Evolutionary conservation across 2,329 filamentous ascomycete species (phyloP), one percentile per base, ranked within the genome.

Genomic region (Penicillium digitatum): DNA sequence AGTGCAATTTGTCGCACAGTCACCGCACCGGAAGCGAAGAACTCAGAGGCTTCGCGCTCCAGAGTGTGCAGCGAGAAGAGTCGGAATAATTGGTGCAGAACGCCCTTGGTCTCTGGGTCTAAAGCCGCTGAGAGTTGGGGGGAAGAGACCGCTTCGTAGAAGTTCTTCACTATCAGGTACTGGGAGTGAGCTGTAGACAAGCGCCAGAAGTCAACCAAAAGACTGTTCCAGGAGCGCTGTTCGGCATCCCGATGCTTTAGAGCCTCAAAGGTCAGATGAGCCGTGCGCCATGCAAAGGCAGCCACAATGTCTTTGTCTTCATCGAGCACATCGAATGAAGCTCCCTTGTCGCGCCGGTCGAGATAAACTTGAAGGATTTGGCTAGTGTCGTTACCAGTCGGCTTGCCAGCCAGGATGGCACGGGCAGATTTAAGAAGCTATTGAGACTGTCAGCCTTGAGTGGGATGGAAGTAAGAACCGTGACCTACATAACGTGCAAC

Each of bases 141-240:
- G 5, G 79, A 78, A 35, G 85, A 82, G 20, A 93, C 82, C 2
- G 82, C 78, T 4, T 84, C 79, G 74, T 94, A 89, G 76, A 90
- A 91, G 77, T 86, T 88, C 79, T 88, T 90, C 60, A 90, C 87
- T 0, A 90, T 81, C 62, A 90, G 81, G 72, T 90, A 90, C 72
- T 91, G 87, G 0, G 86, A 87, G 69, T 89, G 87, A 0, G 88
- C 87, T 6, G 87, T 89, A 54, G 81, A 86, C 6, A 91, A 81
- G 40, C 87, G 85, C 81, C 86, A 89, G 75, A 91, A 90, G 73
- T 90, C 87, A 14, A 90, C 85, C 16, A 91, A 81, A 9, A 91
- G 79, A 57, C 83, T 86, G 75, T 90, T 91, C 88, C 87, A 91
- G 0, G 86, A 82, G 66, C 84, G 83, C 78, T 89, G 89, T 70